Percentiles rank a stretch among this genome's conserved stretches.
Evolutionary conservation across 2,329 filamentous ascomycete species (phyloP).

Genomic region (Endothia cerciana): DNA sequence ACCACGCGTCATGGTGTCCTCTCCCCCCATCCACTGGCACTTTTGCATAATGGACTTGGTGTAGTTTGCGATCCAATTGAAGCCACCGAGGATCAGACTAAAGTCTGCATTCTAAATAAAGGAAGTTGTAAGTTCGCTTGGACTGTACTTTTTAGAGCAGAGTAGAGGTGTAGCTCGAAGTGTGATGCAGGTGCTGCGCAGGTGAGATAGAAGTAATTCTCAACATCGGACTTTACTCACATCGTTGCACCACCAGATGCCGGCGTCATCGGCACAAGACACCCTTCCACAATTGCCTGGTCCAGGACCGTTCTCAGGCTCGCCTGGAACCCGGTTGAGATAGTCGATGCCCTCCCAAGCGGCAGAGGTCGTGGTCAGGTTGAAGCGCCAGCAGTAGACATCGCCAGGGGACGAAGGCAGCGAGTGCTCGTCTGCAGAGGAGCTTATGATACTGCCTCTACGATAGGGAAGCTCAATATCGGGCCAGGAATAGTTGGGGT

Average conservation of each 20-base stretch:
- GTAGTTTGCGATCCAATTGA: slow-evolving; percentile 12
- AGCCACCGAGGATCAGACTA: slow-evolving; percentile 3
- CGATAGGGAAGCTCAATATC: not conserved
- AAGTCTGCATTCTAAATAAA: not conserved
- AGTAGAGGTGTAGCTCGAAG: no score
- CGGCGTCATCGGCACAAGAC: slow-evolving; percentile 31
- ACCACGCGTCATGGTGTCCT: slow-evolving; percentile 6
- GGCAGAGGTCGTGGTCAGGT: slow-evolving; percentile 2
- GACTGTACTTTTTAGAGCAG: not conserved
- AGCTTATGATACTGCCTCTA: slow-evolving; percentile 20
- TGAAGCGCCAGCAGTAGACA: slow-evolving; percentile 8
- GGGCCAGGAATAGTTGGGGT: slow-evolving; percentile 6
- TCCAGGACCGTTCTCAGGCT: slow-evolving; percentile 27
- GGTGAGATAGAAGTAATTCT: not conserved
- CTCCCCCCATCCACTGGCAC: slow-evolving; percentile 9
- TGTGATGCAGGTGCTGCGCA: not conserved
- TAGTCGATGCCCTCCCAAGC: slow-evolving; percentile 26
- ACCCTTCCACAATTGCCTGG: slow-evolving; percentile 30
- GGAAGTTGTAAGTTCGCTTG: not conserved
- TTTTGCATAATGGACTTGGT: slow-evolving; percentile 1
- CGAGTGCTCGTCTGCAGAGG: not conserved
- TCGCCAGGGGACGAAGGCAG: slow-evolving; percentile 29
- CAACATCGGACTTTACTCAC: slow-evolving; percentile 23
- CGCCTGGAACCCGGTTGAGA: slow-evolving; percentile 26
- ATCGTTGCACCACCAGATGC: slow-evolving; percentile 36